Conservation (phyloP, 208 protist species). For the Acanthamoeba triangularis region DNA sequence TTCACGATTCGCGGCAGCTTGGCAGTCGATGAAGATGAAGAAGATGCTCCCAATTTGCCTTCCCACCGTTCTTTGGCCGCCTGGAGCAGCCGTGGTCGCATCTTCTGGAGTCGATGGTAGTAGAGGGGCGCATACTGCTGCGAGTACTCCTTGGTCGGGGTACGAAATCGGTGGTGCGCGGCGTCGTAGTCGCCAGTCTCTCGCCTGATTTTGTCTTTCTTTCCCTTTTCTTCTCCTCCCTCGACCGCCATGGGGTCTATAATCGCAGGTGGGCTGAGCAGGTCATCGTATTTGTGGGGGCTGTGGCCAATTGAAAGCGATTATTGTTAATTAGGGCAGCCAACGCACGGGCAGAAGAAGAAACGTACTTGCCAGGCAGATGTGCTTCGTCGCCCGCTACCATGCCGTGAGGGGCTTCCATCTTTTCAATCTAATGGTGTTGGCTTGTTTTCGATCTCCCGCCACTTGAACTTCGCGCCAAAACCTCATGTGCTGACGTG, state of each 20-base stretch:
- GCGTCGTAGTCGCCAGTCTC: not conserved
- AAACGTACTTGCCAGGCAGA: not conserved
- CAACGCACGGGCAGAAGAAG: not conserved
- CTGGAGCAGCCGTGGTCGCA: conserved; percentile 37
- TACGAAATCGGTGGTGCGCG: conserved; percentile 23
- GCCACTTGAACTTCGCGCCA: not conserved
- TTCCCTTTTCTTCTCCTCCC: not conserved
- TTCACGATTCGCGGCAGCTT: conserved; percentile 4
- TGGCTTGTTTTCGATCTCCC: not conserved
- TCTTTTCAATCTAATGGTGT: not conserved
- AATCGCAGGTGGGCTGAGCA: not conserved
- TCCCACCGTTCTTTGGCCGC: conserved; percentile 23
- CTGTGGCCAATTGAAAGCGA: not conserved
- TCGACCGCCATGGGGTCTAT: conserved; percentile 14
- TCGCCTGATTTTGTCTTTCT: conserved; percentile 7
- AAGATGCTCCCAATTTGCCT: not conserved
- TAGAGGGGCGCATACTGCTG: conserved; percentile 72
- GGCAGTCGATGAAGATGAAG: not conserved
- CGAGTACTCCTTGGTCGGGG: conserved; percentile 9
- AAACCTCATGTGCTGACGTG: not conserved
- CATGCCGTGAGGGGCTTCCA: not conserved
- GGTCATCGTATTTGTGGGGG: not conserved
- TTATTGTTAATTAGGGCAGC: not conserved
- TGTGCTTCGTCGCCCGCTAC: not conserved
- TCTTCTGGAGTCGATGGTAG: conserved; percentile 48